Evolutionary conservation across 352 stramenopile species (phyloP).

Genomic region (Phytophthora uliginosa): DNA sequence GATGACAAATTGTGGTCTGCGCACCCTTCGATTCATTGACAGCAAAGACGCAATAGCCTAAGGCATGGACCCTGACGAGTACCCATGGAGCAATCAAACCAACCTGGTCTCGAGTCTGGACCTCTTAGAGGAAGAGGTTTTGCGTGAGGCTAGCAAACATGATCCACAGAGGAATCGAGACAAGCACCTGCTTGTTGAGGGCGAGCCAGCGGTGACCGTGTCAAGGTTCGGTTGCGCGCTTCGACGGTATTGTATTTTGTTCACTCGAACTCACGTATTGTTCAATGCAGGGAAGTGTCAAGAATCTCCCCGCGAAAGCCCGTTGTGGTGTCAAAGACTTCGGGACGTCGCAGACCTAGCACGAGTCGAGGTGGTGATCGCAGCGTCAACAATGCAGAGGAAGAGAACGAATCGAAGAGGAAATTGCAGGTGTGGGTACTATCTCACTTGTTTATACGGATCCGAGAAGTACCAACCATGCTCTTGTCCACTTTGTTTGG

Average conservation of each 20-base stretch:
- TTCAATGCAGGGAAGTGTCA: slow-evolving; percentile 27
- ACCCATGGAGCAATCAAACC: slow-evolving; percentile 25
- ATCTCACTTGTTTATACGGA: background rate
- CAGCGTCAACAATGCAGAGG: slow-evolving; percentile 42
- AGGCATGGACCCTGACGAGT: slow-evolving; percentile 25
- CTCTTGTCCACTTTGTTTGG: background rate
- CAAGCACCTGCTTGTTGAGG: slow-evolving; percentile 38
- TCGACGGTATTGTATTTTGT: background rate
- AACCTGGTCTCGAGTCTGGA: slow-evolving; percentile 32
- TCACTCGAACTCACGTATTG: background rate
- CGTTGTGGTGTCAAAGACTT: slow-evolving; percentile 9
- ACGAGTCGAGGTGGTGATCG: slow-evolving; percentile 10
- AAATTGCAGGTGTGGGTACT: slow-evolving; percentile 30
- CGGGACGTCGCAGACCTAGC: slow-evolving; percentile 8
- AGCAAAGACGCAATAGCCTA: background rate
- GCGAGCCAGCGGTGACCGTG: slow-evolving; percentile 33
- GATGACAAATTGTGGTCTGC: background rate
- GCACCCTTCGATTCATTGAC: background rate
- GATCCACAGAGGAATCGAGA: slow-evolving; percentile 13
- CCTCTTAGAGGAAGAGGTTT: slow-evolving; percentile 33
- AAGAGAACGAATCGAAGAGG: slow-evolving; percentile 19
- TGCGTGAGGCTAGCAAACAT: slow-evolving; percentile 18
- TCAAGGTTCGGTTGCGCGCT: slow-evolving; percentile 24
- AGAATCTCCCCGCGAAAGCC: slow-evolving; percentile 35
- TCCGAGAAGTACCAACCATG: background rate